Evolutionary conservation across 148 eudicot genomes (phyloP).

Genomic region (Pouteria glomerata): DNA sequence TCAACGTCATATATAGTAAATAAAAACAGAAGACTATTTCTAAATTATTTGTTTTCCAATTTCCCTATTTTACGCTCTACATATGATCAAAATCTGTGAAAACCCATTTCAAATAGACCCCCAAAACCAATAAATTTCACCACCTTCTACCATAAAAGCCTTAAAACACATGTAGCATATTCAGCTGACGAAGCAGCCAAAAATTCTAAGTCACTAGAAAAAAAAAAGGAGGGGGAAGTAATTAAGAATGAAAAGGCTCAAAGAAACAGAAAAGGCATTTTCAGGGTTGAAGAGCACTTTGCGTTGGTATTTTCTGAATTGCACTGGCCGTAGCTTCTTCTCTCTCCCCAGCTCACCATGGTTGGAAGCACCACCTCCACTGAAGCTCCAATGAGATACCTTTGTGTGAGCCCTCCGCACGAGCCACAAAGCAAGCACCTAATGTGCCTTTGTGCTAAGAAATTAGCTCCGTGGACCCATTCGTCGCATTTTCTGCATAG

Average conservation of each 20-base stretch:
- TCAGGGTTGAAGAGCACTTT: slow-evolving; percentile 6
- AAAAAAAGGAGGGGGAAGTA: neutral
- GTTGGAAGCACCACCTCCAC: slow-evolving; percentile 12
- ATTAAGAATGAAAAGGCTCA: neutral
- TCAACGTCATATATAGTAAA: no score
- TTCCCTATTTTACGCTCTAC: neutral
- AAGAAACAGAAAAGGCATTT: slow-evolving; percentile 14
- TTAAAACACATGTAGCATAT: no score
- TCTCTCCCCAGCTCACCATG: slow-evolving; percentile 8
- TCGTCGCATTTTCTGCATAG: slow-evolving; percentile 32
- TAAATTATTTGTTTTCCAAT: neutral
- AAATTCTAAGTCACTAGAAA: neutral
- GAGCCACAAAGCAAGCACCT: slow-evolving; percentile 26
- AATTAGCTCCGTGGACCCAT: slow-evolving; percentile 43
- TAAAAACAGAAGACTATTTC: no score
- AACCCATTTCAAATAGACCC: neutral
- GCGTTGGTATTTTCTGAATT: neutral
- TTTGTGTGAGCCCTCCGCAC: slow-evolving; percentile 27
- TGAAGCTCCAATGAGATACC: slow-evolving; percentile 20
- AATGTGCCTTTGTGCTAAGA: slow-evolving; percentile 35
- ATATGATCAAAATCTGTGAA: neutral
- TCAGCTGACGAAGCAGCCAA: neutral
- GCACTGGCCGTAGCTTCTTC: slow-evolving; percentile 12
- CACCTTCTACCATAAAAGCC: neutral
- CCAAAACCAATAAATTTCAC: neutral